A percentile compares a stretch with the other conserved stretches of the same genome.
Conservation (phyloP, 2,329 filamentous ascomycete genomes). For the Penicillium freii region DNA sequence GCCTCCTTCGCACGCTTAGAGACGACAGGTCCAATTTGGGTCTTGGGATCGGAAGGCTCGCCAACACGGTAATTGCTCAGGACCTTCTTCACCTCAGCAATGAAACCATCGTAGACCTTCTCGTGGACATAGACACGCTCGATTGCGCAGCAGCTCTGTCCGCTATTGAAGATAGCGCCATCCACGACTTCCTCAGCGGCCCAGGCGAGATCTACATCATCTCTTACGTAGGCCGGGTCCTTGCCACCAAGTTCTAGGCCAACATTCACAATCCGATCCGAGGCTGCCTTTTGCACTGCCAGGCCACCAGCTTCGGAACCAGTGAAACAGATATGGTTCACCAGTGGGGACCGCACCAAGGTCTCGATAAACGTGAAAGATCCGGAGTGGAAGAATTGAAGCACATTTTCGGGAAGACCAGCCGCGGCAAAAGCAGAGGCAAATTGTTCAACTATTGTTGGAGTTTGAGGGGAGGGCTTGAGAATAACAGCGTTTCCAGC, state of each 20-base stretch:
- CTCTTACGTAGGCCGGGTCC: constrained; percentile 84
- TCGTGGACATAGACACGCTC: constrained; percentile 90
- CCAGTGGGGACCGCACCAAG: constrained; percentile 71
- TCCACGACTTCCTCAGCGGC: constrained; percentile 93
- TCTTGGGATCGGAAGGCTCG: constrained; percentile 76
- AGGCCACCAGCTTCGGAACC: constrained; percentile 86
- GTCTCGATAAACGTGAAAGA: constrained; percentile 73
- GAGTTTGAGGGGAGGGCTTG: constrained; percentile 93
- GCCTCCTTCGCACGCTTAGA: constrained; percentile 73
- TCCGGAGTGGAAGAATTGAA: constrained; percentile 91
- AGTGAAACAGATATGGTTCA: constrained; percentile 86
- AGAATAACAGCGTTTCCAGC: constrained; percentile 88
- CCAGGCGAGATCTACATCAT: constrained; percentile 85
- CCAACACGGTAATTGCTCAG: constrained; percentile 79
- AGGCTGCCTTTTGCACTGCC: constrained; percentile 78
- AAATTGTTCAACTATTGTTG: constrained; percentile 84
- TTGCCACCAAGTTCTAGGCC: constrained; percentile 92
- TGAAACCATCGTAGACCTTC: constrained; percentile 77
- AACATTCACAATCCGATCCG: constrained; percentile 79
- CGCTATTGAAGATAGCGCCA: constrained; percentile 94
- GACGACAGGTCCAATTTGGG: constrained; percentile 84
- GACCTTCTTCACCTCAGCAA: constrained; percentile 75
- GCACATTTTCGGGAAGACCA: constrained; percentile 76
- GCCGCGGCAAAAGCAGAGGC: constrained; percentile 73
- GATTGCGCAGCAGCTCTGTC: constrained; percentile 94